phyloP scores from a whole-genome alignment of 495 filamentous ascomycete species.

The Hyaloscypha bicolor region DNA sequence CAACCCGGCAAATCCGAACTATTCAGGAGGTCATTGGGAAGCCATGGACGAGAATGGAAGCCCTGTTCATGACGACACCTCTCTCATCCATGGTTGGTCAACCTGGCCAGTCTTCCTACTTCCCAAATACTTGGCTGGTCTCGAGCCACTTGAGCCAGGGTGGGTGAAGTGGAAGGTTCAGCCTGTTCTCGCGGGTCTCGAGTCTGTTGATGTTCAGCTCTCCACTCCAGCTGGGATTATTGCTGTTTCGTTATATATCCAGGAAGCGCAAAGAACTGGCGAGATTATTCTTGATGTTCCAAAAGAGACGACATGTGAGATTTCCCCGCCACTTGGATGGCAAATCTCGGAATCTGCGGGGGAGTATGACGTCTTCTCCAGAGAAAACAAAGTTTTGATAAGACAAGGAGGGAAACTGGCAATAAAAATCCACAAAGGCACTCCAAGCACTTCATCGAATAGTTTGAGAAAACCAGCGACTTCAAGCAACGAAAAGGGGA shows the following conservation, averaged over 20 bases:
- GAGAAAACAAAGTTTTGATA: not conserved
- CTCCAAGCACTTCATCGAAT: not conserved
- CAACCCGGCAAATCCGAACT: conserved; percentile 15
- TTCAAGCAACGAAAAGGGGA: not conserved
- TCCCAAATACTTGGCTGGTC: conserved; percentile 21
- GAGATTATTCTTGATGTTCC: conserved; percentile 12
- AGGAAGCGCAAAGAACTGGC: conserved; percentile 4
- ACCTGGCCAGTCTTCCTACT: conserved; percentile 27
- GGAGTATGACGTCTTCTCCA: not conserved
- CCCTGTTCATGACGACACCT: conserved; percentile 22
- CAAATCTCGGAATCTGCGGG: not conserved
- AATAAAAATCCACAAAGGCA: not conserved
- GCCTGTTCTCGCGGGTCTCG: conserved; percentile 17
- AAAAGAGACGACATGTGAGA: conserved; percentile 9
- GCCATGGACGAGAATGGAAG: conserved; percentile 19
- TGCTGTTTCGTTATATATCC: conserved; percentile 4
- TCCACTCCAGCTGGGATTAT: conserved; percentile 8
- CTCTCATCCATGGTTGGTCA: conserved; percentile 24
- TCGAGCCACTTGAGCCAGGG: conserved; percentile 18
- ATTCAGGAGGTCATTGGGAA: conserved; percentile 28
- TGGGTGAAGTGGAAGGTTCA: conserved; percentile 19
- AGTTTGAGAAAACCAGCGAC: not conserved
- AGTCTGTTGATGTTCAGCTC: conserved; percentile 13
- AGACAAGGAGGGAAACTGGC: conserved; percentile 1
- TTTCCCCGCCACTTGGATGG: conserved; percentile 19